Percentiles rank a stretch among this genome's conserved stretches.
These are phyloP conservation scores for Monosporascus sp. DNA, from an alignment of 2,329 filamentous ascomycete genomes.

Conservation along the genomic window DNA sequence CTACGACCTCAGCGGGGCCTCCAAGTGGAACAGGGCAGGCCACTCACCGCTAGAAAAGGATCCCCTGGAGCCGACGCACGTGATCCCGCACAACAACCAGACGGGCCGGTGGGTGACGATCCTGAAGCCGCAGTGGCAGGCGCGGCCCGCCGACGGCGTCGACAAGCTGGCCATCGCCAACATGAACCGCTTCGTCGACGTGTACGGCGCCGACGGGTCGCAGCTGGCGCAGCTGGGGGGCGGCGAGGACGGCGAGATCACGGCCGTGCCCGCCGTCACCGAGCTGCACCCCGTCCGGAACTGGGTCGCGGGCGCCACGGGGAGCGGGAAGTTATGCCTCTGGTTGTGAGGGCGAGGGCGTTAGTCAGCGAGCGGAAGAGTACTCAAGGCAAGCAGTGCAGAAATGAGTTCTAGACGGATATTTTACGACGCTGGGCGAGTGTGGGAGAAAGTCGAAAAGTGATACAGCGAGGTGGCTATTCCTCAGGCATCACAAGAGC, in stretches of 20 bases:
- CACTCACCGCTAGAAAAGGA: slow-evolving; percentile 49
- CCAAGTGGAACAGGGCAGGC: slow-evolving; percentile 55
- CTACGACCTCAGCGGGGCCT: slow-evolving; percentile 65
- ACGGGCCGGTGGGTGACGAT: slow-evolving; percentile 91
- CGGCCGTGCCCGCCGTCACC: slow-evolving; percentile 87
- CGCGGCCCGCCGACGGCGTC: slow-evolving; percentile 67
- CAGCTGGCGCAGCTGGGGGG: slow-evolving; percentile 77
- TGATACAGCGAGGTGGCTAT: too few relatives aligned
- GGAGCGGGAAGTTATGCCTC: slow-evolving; percentile 84
- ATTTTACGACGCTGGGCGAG: too few relatives aligned
- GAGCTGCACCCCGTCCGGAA: slow-evolving; percentile 83
- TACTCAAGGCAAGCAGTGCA: neutral
- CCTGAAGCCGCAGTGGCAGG: slow-evolving; percentile 81
- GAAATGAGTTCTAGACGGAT: too few relatives aligned
- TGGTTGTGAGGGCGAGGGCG: slow-evolving; percentile 60
- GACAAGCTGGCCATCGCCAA: slow-evolving; percentile 91
- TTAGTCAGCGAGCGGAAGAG: neutral
- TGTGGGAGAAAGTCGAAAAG: too few relatives aligned
- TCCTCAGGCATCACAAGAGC: too few relatives aligned
- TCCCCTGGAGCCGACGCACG: slow-evolving; percentile 56
- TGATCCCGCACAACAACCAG: slow-evolving; percentile 87
- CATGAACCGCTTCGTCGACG: slow-evolving; percentile 95
- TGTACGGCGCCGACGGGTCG: slow-evolving; percentile 76
- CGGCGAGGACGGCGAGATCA: slow-evolving; percentile 69
- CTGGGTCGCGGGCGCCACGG: slow-evolving; percentile 90